phyloP scores from a whole-genome alignment of 768 basidiomycete species.

The Galerina sulciceps region DNA sequence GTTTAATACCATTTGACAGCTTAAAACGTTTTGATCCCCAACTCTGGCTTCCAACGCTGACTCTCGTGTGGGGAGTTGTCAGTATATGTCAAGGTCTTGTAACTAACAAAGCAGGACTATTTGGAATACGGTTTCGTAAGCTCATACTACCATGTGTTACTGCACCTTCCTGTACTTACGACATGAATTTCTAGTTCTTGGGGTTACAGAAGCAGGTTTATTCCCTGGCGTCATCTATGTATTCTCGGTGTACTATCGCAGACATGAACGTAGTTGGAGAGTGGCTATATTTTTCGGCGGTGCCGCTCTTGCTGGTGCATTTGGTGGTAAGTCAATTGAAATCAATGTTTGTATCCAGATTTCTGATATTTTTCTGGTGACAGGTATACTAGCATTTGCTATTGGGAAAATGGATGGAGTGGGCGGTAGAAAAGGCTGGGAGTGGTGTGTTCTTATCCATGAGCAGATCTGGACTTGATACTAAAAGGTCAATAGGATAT shows the following conservation, averaged over 20 bases:
- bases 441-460: slow-evolving; percentile 42
- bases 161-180: background rate
- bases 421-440: slow-evolving; percentile 64
- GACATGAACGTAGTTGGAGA: slow-evolving; percentile 62
- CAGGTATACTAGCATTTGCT: slow-evolving; percentile 60
- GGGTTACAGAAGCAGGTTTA: slow-evolving; percentile 61
- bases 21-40: slow-evolving; percentile 65
- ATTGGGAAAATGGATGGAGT: slow-evolving; percentile 66
- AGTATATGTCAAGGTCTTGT: slow-evolving; percentile 61
- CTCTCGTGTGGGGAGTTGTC: slow-evolving; percentile 60
- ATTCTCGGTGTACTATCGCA: slow-evolving; percentile 64
- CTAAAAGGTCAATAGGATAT: slow-evolving; percentile 45
- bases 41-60: slow-evolving; percentile 64
- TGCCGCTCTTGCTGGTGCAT: slow-evolving; percentile 65
- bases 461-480: background rate
- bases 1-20: slow-evolving; percentile 27
- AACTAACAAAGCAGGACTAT: slow-evolving; percentile 54
- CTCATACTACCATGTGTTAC: background rate
- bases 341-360: no score
- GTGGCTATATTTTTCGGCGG: slow-evolving; percentile 68
- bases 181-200: slow-evolving; percentile 45
- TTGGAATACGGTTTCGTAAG: slow-evolving; percentile 58
- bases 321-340: slow-evolving; percentile 45
- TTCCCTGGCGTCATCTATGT: slow-evolving; percentile 63
- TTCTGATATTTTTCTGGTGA: no score